A percentile compares a stretch with the other conserved stretches of the same genome.
Conservation (phyloP, 2,329 filamentous ascomycete genomes). For the Calycina herbarum region DNA sequence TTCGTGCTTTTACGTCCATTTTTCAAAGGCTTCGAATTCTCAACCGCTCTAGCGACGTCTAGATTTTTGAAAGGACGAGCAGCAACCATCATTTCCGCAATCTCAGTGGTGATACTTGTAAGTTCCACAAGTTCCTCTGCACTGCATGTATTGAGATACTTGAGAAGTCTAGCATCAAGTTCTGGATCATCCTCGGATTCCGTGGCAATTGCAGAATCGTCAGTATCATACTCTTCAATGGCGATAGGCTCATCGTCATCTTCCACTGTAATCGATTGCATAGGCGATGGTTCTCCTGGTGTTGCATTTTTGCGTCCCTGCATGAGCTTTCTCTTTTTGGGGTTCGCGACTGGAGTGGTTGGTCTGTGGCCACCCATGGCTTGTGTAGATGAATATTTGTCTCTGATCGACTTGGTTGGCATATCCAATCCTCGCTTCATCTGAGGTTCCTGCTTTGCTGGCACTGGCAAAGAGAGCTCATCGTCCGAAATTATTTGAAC, state of each 20-base stretch:
- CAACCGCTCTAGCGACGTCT: constrained; percentile 65
- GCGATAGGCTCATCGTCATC: constrained; percentile 20
- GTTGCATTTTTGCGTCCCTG: constrained; percentile 36
- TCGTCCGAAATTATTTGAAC: constrained; percentile 39
- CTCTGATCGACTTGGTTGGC: constrained; percentile 55
- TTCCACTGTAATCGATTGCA: constrained; percentile 24
- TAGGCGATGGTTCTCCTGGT: constrained; percentile 29
- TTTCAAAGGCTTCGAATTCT: constrained; percentile 48
- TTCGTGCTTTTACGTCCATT: constrained; percentile 49
- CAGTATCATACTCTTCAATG: constrained; percentile 34
- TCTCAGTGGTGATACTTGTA: constrained; percentile 69
- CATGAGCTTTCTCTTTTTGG: constrained; percentile 35
- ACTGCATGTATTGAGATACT: constrained; percentile 80
- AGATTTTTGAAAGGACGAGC: constrained; percentile 73
- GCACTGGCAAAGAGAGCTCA: constrained; percentile 27
- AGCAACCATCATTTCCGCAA: constrained; percentile 68
- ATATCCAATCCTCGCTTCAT: constrained; percentile 56
- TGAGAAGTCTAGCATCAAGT: constrained; percentile 61
- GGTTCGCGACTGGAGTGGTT: constrained; percentile 29
- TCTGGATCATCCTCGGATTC: constrained; percentile 42
- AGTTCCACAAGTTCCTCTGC: constrained; percentile 78
- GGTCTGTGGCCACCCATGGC: constrained; percentile 32
- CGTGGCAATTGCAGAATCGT: constrained; percentile 33
- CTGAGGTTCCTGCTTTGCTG: constrained; percentile 43
- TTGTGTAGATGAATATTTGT: constrained; percentile 56